A percentile compares a stretch with the other conserved stretches of the same genome.
Conservation (phyloP, 2,329 filamentous ascomycete genomes). For the Didymosphaeria variabile region DNA sequence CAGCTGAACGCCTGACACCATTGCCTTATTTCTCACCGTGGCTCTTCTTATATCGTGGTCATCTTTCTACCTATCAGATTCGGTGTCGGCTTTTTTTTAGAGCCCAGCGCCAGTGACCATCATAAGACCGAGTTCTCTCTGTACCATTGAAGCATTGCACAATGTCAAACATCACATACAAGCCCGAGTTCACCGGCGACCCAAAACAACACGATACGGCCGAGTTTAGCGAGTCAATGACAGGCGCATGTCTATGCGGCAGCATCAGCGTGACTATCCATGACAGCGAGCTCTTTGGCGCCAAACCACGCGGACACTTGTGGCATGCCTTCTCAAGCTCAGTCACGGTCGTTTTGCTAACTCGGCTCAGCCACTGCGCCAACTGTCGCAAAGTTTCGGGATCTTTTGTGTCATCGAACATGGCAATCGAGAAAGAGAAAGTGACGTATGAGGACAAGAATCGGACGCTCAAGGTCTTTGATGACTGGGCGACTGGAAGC, state of each 20-base stretch:
- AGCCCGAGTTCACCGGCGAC: conserved; percentile 43
- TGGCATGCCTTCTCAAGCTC: not conserved
- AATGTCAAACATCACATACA: not conserved
- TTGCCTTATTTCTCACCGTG: not conserved
- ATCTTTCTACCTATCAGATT: not conserved
- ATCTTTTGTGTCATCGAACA: conserved; percentile 52
- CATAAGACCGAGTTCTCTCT: not conserved
- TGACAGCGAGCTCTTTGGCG: conserved; percentile 51
- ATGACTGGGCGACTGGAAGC: conserved; percentile 57
- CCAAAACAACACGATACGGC: conserved; percentile 49
- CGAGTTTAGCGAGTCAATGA: conserved; percentile 46
- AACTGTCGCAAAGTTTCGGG: conserved; percentile 63
- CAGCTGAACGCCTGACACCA: not conserved
- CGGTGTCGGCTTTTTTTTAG: not conserved
- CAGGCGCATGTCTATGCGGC: conserved; percentile 58
- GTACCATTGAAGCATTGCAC: not conserved
- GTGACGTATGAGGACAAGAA: conserved; percentile 57
- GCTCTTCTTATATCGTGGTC: not conserved
- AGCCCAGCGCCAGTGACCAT: not conserved
- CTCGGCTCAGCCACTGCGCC: conserved; percentile 53
- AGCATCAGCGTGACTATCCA: conserved; percentile 59
- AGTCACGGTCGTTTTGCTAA: not conserved
- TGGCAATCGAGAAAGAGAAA: conserved; percentile 56
- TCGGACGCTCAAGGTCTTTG: conserved; percentile 56
- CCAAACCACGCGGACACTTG: conserved; percentile 50